phyloP scores from a whole-genome alignment of 345 rosid genomes.

The Pseudoturritis turrita region DNA sequence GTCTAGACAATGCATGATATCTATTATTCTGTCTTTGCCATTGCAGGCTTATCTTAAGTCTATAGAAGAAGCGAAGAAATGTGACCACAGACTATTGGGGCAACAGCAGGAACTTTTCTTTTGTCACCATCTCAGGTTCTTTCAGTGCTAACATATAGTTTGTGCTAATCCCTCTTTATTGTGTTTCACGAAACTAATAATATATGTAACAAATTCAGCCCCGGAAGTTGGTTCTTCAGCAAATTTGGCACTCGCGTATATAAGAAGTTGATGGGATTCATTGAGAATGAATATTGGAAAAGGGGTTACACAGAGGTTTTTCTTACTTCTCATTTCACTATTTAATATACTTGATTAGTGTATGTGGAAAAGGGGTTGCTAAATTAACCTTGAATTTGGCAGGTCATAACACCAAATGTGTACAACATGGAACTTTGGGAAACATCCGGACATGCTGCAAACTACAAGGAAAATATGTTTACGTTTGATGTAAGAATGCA shows the following conservation, averaged over 20 bases:
- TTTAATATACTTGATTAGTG: background rate
- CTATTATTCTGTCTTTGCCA: background rate
- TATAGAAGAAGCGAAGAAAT: background rate
- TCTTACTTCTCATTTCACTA: background rate
- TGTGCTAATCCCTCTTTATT: background rate
- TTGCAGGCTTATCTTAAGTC: background rate
- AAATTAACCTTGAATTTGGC: conserved; percentile 22
- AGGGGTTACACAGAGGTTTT: conserved; percentile 79
- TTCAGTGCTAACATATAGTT: background rate
- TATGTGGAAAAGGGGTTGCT: conserved; percentile 2
- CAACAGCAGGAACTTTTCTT: conserved; percentile 79
- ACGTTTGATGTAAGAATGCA: conserved; percentile 75
- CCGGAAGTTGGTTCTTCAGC: conserved; percentile 92
- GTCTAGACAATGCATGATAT: no score
- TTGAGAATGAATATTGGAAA: conserved; percentile 51
- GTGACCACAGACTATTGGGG: conserved; percentile 36
- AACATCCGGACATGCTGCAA: conserved; percentile 81
- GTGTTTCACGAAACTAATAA: conserved; percentile 1
- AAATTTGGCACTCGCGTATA: conserved; percentile 70
- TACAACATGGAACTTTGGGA: conserved; percentile 89
- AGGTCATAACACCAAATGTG: conserved; percentile 81
- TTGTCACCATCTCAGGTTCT: conserved; percentile 65
- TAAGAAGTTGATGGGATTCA: conserved; percentile 65
- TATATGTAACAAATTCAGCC: conserved; percentile 40
- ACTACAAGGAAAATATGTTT: conserved; percentile 89